A percentile compares a stretch with the other conserved stretches of the same genome.
Conservation (phyloP, 345 rosid genomes). For the Euphorbia lathyris region DNA sequence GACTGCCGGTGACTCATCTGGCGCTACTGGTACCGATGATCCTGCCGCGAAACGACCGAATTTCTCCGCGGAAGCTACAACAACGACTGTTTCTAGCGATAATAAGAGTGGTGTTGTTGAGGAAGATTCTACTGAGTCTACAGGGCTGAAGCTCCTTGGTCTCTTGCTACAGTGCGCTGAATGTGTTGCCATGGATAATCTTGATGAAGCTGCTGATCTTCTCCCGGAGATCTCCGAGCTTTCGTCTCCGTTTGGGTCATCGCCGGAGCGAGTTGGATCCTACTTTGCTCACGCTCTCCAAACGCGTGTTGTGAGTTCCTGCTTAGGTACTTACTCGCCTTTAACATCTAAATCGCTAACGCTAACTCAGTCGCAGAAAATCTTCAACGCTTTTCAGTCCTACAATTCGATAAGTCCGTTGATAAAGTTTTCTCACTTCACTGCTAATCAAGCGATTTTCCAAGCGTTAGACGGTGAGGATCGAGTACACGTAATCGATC, state of each 20-base stretch:
- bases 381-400: constrained; percentile 77
- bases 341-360: constrained; percentile 39
- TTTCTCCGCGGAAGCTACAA: constrained; percentile 12
- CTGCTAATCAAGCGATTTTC: constrained; percentile 92
- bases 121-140: constrained; percentile 51
- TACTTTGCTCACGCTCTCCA: constrained; percentile 85
- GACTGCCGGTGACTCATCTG: constrained; percentile 23
- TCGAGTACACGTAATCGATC: constrained; percentile 80
- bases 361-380: constrained; percentile 55
- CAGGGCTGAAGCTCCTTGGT: constrained; percentile 63
- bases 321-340: constrained; percentile 51
- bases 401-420: constrained; percentile 76
- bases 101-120: constrained; percentile 16
- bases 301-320: constrained; percentile 79
- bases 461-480: constrained; percentile 83
- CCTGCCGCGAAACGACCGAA: constrained; percentile 51
- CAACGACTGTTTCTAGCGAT: constrained; percentile 18
- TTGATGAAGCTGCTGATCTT: constrained; percentile 61
- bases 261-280: constrained; percentile 86
- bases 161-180: constrained; percentile 93
- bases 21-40: constrained; percentile 28
- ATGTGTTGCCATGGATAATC: constrained; percentile 74
- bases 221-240: constrained; percentile 72
- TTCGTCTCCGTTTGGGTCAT: constrained; percentile 84
- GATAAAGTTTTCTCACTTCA: constrained; percentile 90